Base-by-base conservation (phyloP, 345 rosid genomes). In the Chamaenerion angustifolium region DNA sequence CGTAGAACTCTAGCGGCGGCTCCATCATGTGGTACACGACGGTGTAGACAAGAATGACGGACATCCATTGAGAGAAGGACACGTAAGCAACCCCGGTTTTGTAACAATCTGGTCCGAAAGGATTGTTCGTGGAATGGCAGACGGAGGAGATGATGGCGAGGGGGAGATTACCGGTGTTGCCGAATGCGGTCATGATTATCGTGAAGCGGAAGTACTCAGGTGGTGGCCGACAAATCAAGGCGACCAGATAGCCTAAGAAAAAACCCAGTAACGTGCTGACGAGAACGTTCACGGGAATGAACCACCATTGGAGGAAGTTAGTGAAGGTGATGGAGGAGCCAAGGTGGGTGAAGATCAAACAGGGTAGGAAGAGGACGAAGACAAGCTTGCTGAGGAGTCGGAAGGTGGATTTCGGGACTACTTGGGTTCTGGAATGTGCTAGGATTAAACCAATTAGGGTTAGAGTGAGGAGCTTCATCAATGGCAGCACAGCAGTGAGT, bases 21-120 rank as follows among this genome's bases (percentile, higher is more conserved):
- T 86, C 96, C 96, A 83, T 86, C 95, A 83, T 90, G 66, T 87
- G 96, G 75, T 90, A 83, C 54, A 86, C 98, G 60, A 86, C 70
- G 11, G 96, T 83, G 60, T 90, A 83, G n/a, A 81, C 96, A 55
- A 90, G 88, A 62, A 90, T 86, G 49, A 83, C 95, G 16, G 98
- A 78, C 10, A 90, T 85, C 96, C 93, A 83, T 9, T 77, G 85
- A 5, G 96, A 81, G 31, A 90, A 83, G 6, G 95, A 86, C 11
- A 83, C 98, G 63, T 86, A 90, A 9, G 98, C 76, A 27, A 90
- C 85, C 11, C 96, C 95, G 18, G 51, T 70, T 0, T 88, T 75
- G 64, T 81, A 72, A 47, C 96, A 90, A 56, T 56, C 55, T 9
- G 51, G 52, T 14, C 98, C 98, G 59, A 86, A 86, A 1, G 96